Conservation (phyloP, 805 yeast genomes). For the Zygosaccharomyces lentus region DNA sequence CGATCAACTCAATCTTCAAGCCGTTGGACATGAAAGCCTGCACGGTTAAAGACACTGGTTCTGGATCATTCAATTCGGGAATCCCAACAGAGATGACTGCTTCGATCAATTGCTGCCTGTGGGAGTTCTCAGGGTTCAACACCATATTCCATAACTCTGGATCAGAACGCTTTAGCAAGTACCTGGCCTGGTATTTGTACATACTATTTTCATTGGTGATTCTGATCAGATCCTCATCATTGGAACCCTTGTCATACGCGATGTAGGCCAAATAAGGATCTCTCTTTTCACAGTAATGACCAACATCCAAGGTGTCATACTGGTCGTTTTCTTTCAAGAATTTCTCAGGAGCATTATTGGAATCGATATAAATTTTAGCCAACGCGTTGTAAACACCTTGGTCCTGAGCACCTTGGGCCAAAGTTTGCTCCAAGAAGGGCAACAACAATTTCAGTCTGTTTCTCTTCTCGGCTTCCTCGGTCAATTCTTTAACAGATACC, state of each 20-base stretch:
- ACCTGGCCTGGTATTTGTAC: constrained; percentile 99
- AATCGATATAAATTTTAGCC: constrained; percentile 96
- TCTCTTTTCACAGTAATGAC: constrained; percentile 97
- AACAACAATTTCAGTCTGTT: constrained; percentile 85
- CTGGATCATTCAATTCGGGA: constrained; percentile 89
- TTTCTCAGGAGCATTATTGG: constrained; percentile 95
- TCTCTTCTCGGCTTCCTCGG: constrained; percentile 93
- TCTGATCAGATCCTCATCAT: constrained; percentile 81
- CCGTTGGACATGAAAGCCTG: constrained; percentile 96
- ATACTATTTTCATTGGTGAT: constrained; percentile 96
- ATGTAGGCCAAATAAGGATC: constrained; percentile 98
- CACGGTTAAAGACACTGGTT: constrained; percentile 88
- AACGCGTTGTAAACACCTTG: constrained; percentile 90
- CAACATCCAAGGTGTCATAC: constrained; percentile 92
- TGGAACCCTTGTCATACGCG: constrained; percentile 92
- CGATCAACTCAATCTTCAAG: constrained; percentile 87
- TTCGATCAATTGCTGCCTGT: constrained; percentile 88
- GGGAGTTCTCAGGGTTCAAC: constrained; percentile 66
- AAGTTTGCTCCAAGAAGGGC: constrained; percentile 88
- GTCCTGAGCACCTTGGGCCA: constrained; percentile 79
- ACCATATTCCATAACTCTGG: constrained; percentile 77
- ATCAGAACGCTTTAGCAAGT: constrained; percentile 85
- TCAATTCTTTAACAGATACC: constrained; percentile 86
- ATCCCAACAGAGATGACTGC: constrained; percentile 95
- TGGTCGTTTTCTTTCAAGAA: constrained; percentile 85